Conservation (phyloP, 1,139 yeast genomes). For the Candida tropicalis region DNA sequence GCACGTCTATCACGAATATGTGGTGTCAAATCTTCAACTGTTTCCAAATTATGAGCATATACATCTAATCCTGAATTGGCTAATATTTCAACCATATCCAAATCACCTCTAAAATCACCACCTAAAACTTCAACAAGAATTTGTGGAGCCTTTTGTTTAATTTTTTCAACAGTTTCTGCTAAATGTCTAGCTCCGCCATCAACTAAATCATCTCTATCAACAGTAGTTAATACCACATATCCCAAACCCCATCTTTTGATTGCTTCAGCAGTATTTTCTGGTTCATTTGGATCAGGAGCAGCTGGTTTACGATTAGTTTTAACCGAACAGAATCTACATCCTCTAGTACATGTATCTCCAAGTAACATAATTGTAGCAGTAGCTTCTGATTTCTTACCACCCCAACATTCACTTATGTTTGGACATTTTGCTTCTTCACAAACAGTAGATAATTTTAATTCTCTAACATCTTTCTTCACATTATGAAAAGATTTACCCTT, state of each 20-base stretch:
- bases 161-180: conserved; percentile 81
- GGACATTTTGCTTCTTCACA: conserved; percentile 99
- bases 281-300: conserved; percentile 93
- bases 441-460: conserved; percentile 87
- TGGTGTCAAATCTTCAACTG: conserved; percentile 94
- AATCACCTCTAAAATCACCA: conserved; percentile 94
- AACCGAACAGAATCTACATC: conserved; percentile 96
- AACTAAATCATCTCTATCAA: conserved; percentile 90
- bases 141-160: conserved; percentile 87
- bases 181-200: conserved; percentile 96
- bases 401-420: conserved; percentile 99
- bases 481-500: conserved; percentile 82
- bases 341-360: conserved; percentile 99
- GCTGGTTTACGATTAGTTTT: conserved; percentile 89
- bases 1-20: conserved; percentile 96
- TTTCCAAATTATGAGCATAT: conserved; percentile 95
- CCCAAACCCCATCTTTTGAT: conserved; percentile 98
- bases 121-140: conserved; percentile 90
- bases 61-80: conserved; percentile 92
- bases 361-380: conserved; percentile 98
- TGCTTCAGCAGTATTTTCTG: conserved; percentile 97
- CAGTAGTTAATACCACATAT: conserved; percentile 95
- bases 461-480: conserved; percentile 84
- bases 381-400: conserved; percentile 94
- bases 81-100: conserved; percentile 75